Evolutionary conservation across 1,284 basidiomycete genomes (phyloP).

Genomic region (Cystobasidiaceae sp.): DNA sequence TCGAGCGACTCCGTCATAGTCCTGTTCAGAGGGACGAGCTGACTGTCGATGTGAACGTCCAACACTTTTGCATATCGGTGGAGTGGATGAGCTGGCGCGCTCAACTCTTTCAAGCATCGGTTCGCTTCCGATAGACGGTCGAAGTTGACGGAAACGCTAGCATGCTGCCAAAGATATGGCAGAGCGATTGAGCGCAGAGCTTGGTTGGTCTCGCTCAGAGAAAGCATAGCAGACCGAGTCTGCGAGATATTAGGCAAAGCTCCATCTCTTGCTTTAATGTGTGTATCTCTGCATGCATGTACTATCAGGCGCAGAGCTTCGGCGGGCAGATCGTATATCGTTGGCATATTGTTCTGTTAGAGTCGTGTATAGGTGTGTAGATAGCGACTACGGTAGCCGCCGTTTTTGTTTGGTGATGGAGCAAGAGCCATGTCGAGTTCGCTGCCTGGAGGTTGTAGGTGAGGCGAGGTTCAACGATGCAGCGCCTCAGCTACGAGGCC

Average conservation of each 20-base stretch:
- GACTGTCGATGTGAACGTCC: not conserved
- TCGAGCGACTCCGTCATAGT: not conserved
- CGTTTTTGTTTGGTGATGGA: too few relatives aligned
- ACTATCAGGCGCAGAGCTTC: too few relatives aligned
- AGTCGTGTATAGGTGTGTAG: too few relatives aligned
- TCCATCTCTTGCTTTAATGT: too few relatives aligned
- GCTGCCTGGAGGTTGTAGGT: not conserved
- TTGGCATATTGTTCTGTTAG: too few relatives aligned
- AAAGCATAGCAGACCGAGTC: too few relatives aligned
- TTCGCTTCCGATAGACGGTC: not conserved
- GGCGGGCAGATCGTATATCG: too few relatives aligned
- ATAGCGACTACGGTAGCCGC: too few relatives aligned
- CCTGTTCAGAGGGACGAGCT: not conserved
- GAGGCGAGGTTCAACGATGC: not conserved
- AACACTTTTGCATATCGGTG: not conserved
- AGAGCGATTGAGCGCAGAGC: not conserved
- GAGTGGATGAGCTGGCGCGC: not conserved
- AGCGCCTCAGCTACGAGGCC: too few relatives aligned
- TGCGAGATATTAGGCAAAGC: too few relatives aligned
- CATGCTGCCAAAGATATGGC: not conserved
- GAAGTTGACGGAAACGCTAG: not conserved
- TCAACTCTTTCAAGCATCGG: not conserved
- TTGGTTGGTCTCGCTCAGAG: not conserved
- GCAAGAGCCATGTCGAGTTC: not conserved
- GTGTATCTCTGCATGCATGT: too few relatives aligned